Evolutionary conservation across 768 basidiomycete species (phyloP), one percentile per base, ranked within the genome.

Genomic region (Hydnomerulius pinastri): DNA sequence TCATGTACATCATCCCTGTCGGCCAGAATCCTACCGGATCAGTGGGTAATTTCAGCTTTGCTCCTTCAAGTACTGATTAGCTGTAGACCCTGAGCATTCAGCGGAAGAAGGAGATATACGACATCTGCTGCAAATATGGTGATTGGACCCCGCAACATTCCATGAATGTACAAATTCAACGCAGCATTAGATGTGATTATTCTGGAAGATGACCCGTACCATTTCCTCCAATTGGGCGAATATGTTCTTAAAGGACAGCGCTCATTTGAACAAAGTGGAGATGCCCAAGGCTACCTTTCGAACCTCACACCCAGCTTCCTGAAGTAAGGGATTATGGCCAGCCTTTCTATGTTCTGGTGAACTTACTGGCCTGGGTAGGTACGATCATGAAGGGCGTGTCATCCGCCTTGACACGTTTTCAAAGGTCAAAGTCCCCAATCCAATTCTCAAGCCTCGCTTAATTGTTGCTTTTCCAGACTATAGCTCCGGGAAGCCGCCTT

Each of bases 191-290:
- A 91, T 56, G 66, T 90, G 20, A 82, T 90, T 56, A 90, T 90
- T 51, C 82, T 87, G 46, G 89, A 92, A 71, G 90, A 92, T 58
- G 90, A 91, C 67, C 90, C 90, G 4, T 90, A 91, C 66, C 84
- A 80, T 67, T 87, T 89, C 71, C 71, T 90, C 20, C 87, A 90
- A 62, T 69, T 82, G 53, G 80, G 78, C 0, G 54, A 68, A 2
- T 90, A 86, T 64, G 60, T 73, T 6, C 77, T 74, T 5, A 79
- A 79, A 52, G 53, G 57, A 24, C 67, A 67, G 25, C 74, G 71
- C 18, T 53, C 52, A 46, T 20, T 32, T 21, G 13, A 25, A 43
- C 45, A 40, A 3, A 45, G 43, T 18, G 77, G 75, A 27, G 72
- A 75, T 20, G 74, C 73, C 29, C 62, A 59, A 37, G 24, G n/a